phyloP scores from a whole-genome alignment of 352 stramenopile species.

The Blastocystis sp. region DNA sequence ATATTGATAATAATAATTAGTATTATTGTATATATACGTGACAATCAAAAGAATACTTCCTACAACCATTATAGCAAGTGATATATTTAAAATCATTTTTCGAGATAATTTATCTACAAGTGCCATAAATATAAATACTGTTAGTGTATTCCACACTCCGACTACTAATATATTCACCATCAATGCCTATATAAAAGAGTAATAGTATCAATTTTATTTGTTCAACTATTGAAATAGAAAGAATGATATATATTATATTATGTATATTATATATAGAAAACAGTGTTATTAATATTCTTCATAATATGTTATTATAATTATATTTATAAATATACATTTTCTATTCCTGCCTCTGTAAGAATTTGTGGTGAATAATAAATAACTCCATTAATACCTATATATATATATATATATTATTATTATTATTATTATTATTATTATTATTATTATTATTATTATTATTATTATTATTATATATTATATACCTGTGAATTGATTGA shows the following conservation, averaged over 20 bases:
- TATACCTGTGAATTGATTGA: slow-evolving; percentile 37
- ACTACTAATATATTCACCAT: slow-evolving; percentile 21
- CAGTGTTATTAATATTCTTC: too few species aligned
- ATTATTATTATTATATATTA: too few species aligned
- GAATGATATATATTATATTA: not conserved
- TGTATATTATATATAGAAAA: not conserved
- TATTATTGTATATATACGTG: too few species aligned
- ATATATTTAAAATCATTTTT: slow-evolving; percentile 24
- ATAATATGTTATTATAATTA: too few species aligned
- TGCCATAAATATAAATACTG: slow-evolving; percentile 36
- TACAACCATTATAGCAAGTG: slow-evolving; percentile 19
- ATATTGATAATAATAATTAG: too few species aligned
- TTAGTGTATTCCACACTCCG: slow-evolving; percentile 36
- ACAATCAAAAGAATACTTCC: not conserved
- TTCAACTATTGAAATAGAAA: not conserved
- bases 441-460: too few species aligned
- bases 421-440: too few species aligned
- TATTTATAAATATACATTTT: slow-evolving; percentile 12
- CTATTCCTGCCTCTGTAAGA: slow-evolving; percentile 9
- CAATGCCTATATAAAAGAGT: slow-evolving; percentile 1
- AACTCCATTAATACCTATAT: too few species aligned
- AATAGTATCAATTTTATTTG: not conserved
- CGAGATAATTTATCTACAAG: slow-evolving; percentile 23
- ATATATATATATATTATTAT: too few species aligned
- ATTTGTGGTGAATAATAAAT: slow-evolving; percentile 32